A percentile compares a stretch with the other conserved stretches of the same genome.
Evolutionary conservation across 2,329 filamentous ascomycete species (phyloP).

Genomic region (Arachnopeziza araneosa): DNA sequence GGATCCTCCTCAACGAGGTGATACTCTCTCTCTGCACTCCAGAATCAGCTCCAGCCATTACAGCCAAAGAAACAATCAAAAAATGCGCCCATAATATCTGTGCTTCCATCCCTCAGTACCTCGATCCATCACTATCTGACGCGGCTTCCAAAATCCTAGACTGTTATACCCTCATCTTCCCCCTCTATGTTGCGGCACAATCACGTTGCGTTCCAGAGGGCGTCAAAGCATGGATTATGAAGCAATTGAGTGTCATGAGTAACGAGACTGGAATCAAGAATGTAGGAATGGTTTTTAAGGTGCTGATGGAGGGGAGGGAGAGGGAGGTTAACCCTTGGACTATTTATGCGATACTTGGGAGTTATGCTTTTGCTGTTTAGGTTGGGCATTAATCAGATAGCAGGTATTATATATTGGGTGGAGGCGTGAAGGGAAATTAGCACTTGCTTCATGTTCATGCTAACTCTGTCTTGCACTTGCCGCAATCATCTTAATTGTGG

Average conservation of each 20-base stretch:
- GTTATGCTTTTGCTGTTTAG: constrained; percentile 10
- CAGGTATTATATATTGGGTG: too few species aligned
- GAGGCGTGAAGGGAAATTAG: too few species aligned
- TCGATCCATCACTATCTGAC: neutral
- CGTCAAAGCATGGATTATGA: constrained; percentile 6
- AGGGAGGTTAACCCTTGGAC: constrained; percentile 3
- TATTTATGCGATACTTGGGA: constrained; percentile 14
- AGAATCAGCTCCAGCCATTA: neutral
- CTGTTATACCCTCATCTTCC: constrained; percentile 11
- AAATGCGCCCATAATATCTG: constrained; percentile 3
- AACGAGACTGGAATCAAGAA: constrained; percentile 12
- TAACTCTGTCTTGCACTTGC: too few species aligned
- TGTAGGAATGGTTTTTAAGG: constrained; percentile 10
- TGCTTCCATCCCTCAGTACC: constrained; percentile 13
- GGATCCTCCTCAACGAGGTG: constrained; percentile 9
- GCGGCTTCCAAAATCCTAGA: neutral
- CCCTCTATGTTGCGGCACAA: constrained; percentile 9
- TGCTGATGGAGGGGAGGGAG: constrained; percentile 3
- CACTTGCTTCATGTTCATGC: too few species aligned
- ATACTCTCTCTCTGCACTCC: neutral
- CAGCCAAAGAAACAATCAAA: constrained; percentile 1
- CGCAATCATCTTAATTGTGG: too few species aligned
- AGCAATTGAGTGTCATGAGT: constrained; percentile 9
- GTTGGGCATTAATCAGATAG: neutral
- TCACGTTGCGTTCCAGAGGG: neutral